Conservation (phyloP, 2,329 filamentous ascomycete genomes). For the Berkeleyomyces basicola region DNA sequence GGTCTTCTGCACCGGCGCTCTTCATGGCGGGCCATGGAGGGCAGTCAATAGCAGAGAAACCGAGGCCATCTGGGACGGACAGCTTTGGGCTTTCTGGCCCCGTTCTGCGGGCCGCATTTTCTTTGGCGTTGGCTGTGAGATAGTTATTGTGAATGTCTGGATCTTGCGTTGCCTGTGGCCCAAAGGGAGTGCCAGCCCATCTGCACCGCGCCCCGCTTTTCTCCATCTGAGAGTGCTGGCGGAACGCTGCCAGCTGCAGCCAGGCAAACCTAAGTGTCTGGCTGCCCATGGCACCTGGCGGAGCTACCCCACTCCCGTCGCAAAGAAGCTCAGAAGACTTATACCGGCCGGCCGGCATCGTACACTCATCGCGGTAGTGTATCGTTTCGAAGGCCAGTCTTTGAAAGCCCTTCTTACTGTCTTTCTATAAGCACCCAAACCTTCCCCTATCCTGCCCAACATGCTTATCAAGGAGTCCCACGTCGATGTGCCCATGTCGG, state of each 20-base stretch:
- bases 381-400: too few relatives aligned
- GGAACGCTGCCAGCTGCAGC: background rate
- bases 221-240: background rate
- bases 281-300: background rate
- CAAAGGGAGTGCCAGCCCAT: background rate
- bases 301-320: background rate
- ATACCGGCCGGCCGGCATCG: too few relatives aligned
- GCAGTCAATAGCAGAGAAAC: too few relatives aligned
- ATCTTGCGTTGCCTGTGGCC: background rate
- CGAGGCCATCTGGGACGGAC: too few relatives aligned
- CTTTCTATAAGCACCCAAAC: background rate
- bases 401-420: background rate
- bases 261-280: background rate
- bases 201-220: background rate
- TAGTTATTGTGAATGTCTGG: background rate
- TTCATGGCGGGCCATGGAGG: too few relatives aligned
- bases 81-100: too few relatives aligned
- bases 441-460: background rate
- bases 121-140: too few relatives aligned
- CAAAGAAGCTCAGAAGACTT: background rate
- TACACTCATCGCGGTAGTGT: too few relatives aligned
- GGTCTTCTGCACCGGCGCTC: too few relatives aligned
- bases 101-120: too few relatives aligned
- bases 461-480: conserved; percentile 41
- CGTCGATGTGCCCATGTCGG: conserved; percentile 32